Evolutionary conservation across 306 rosid genomes (phyloP).

Genomic region (Gastrolobium bilobum): DNA sequence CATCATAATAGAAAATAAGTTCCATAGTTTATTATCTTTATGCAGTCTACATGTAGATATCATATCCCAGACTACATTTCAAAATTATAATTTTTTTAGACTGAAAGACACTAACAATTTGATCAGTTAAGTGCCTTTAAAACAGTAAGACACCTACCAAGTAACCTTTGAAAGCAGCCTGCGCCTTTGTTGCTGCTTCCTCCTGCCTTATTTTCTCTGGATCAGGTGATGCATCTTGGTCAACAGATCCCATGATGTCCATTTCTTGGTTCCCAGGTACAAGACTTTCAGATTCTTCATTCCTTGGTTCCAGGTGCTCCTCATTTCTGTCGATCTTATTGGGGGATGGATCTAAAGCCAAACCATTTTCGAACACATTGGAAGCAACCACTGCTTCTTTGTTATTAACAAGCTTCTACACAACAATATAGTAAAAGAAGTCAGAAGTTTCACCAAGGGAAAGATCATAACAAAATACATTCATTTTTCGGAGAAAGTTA

Average conservation of each 20-base stretch:
- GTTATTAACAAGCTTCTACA: constrained; percentile 62
- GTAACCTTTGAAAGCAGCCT: constrained; percentile 88
- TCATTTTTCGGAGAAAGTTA: neutral
- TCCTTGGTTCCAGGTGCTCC: constrained; percentile 54
- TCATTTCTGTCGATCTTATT: constrained; percentile 48
- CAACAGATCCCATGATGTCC: constrained; percentile 55
- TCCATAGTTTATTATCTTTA: neutral
- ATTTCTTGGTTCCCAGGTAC: constrained; percentile 58
- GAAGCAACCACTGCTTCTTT: constrained; percentile 63
- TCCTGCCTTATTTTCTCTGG: constrained; percentile 70
- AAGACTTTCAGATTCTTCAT: constrained; percentile 55
- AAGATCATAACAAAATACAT: neutral
- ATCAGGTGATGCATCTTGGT: constrained; percentile 61
- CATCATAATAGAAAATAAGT: constrained; percentile 19
- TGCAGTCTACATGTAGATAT: constrained; percentile 7
- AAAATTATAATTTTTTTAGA: neutral
- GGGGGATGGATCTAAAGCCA: constrained; percentile 54
- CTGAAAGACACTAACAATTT: neutral
- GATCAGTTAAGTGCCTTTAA: constrained; percentile 21
- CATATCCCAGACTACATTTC: neutral
- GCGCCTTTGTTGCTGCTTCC: constrained; percentile 76
- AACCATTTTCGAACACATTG: constrained; percentile 54
- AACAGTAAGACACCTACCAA: constrained; percentile 62
- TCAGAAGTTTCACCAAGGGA: constrained; percentile 28
- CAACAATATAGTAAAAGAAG: constrained; percentile 24